phyloP scores from a whole-genome alignment of 1,284 basidiomycete species.

The Paramarasmius palmivorus region DNA sequence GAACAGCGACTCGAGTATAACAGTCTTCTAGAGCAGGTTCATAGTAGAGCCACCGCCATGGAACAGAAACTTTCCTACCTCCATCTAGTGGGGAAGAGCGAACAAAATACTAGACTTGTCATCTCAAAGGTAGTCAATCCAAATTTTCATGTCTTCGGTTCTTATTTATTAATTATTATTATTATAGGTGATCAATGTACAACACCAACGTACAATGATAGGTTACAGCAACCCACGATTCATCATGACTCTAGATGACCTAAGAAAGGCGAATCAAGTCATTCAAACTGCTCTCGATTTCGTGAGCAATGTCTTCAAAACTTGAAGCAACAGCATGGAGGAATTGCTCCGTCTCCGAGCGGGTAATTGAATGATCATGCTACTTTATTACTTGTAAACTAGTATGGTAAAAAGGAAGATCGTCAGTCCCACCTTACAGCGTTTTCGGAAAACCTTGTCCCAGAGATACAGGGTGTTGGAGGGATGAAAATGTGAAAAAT shows the following conservation, averaged over 20 bases:
- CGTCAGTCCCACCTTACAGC: no score
- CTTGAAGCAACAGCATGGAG: not conserved
- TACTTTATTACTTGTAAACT: no score
- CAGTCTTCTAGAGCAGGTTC: conserved; percentile 46
- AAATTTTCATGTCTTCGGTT: conserved; percentile 21
- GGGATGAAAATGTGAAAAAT: no score
- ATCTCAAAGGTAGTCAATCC: conserved; percentile 58
- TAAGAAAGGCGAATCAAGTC: conserved; percentile 29
- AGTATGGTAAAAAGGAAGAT: no score
- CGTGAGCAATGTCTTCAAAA: conserved; percentile 12
- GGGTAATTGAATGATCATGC: no score
- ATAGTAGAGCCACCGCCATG: conserved; percentile 43
- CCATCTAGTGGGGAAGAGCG: conserved; percentile 42
- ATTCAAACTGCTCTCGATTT: conserved; percentile 4
- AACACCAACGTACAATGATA: conserved; percentile 52
- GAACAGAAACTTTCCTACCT: conserved; percentile 52
- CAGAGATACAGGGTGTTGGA: no score
- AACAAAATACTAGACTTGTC: conserved; percentile 46
- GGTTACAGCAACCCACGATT: conserved; percentile 47
- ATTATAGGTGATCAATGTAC: conserved; percentile 49
- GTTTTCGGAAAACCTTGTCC: no score
- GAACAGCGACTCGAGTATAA: conserved; percentile 56
- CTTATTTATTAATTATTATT: conserved; percentile 9
- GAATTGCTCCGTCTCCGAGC: not conserved
- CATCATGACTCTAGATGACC: conserved; percentile 42